These are phyloP conservation scores for Moniliella sp. DNA, from an alignment of 1,284 basidiomycete species.

Conservation along the genomic window DNA sequence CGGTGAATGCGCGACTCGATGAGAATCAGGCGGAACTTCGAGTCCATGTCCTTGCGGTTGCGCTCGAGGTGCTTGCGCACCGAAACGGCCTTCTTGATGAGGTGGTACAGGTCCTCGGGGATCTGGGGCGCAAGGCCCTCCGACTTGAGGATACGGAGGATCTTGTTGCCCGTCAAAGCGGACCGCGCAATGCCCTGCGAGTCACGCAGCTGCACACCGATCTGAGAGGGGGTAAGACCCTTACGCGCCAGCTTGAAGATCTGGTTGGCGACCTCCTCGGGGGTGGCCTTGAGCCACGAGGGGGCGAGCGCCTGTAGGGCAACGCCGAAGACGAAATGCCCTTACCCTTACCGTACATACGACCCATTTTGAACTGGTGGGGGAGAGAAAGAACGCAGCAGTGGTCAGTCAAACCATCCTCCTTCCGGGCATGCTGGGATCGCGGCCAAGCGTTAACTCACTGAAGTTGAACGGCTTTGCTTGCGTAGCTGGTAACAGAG, in stretches of 20 bases:
- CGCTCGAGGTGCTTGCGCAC: conserved; percentile 95
- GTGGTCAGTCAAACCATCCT: too few relatives aligned
- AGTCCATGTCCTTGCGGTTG: conserved; percentile 80
- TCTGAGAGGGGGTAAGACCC: conserved; percentile 90
- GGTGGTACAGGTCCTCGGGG: conserved; percentile 97
- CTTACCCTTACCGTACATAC: conserved; percentile 34
- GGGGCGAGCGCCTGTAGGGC: conserved; percentile 89
- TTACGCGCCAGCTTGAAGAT: conserved; percentile 93
- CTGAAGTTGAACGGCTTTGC: too few relatives aligned
- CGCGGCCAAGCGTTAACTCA: too few relatives aligned
- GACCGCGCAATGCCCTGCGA: conserved; percentile 86
- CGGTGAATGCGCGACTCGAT: conserved; percentile 98
- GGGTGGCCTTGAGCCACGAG: conserved; percentile 85
- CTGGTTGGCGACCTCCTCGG: conserved; percentile 81
- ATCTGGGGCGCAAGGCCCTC: conserved; percentile 86
- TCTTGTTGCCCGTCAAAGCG: conserved; percentile 97
- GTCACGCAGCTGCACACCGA: conserved; percentile 93
- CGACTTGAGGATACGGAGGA: conserved; percentile 88
- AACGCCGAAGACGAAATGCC: conserved; percentile 60
- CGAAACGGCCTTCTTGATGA: conserved; percentile 97
- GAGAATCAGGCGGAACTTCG: conserved; percentile 77
- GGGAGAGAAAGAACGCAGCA: too few relatives aligned
- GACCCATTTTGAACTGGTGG: too few relatives aligned
- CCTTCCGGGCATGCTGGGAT: too few relatives aligned
- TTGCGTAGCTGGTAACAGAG: too few relatives aligned